Evolutionary conservation across 345 rosid species (phyloP).

Genomic region (Eucalyptus guilfoylei): DNA sequence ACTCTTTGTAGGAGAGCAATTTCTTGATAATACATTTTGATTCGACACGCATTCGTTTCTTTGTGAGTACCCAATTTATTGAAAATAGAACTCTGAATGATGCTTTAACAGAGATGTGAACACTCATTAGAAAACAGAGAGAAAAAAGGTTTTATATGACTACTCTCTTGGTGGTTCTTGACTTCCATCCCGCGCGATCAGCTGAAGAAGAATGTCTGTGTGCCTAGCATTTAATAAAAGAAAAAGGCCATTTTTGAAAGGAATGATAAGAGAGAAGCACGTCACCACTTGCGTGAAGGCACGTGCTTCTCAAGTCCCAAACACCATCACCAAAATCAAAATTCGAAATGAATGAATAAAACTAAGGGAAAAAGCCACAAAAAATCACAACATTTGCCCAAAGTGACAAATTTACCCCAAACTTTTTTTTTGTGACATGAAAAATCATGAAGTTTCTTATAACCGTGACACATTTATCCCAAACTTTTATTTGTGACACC

Average conservation of each 20-base stretch:
- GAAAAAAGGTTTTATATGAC: background rate
- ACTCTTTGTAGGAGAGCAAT: background rate
- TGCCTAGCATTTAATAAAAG: background rate
- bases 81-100: background rate
- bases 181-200: background rate
- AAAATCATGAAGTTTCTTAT: too few relatives aligned
- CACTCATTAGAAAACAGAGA: background rate
- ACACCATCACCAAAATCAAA: background rate
- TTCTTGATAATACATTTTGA: background rate
- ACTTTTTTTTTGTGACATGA: too few relatives aligned
- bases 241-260: background rate
- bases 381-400: too few relatives aligned
- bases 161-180: background rate
- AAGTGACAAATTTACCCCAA: too few relatives aligned
- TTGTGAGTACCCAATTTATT: too few relatives aligned
- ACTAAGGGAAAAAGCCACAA: too few relatives aligned
- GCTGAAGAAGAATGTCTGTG: background rate
- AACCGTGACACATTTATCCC: too few relatives aligned
- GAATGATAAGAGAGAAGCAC: background rate
- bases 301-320: background rate
- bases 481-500: too few relatives aligned
- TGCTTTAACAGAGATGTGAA: background rate
- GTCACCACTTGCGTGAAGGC: background rate
- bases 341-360: background rate
- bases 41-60: fast-evolving